Base-by-base conservation (phyloP, 1,284 basidiomycete species). In the Pyrrhoderma noxium region DNA sequence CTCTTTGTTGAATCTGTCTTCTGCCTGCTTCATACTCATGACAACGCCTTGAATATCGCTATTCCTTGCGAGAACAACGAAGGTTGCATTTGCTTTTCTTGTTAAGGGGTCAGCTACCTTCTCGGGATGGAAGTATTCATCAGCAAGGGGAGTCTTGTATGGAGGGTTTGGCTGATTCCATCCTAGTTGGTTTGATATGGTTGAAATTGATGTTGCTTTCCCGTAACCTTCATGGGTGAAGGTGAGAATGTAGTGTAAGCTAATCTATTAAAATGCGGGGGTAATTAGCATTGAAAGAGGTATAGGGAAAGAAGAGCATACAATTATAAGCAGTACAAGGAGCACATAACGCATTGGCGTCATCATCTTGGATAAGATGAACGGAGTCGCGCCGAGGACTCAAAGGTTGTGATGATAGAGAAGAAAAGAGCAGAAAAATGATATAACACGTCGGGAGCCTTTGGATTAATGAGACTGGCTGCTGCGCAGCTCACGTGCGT, bases 21-120 rank as follows among this genome's bases (percentile, higher is more conserved):
- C 86, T 66, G 85, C 75, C 64, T 88, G 85, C 64, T 84, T 85
- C 70, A 89, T 75, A 63, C 84, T 89, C 56, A 65, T 75, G 50
- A 86, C 68, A 55, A 92, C 79, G 2, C 82, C 82, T 58, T 76
- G 70, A 45, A 93, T 67, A 64, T 95, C 93, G 41, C 77, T 71
- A 63, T 94, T 94, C 27, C 92, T 77, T 13, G 89, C 89, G 69
- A 95, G 77, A 53, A 93, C 76, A 37, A 93, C 89, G 61, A 93
- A 89, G 2, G 80, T 82, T 19, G 92, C 92, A 63, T 92, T 93
- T 3, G 89, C 91, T 62, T 78, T 85, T 47, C 79, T 72, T 14
- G 66, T 69, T 25, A 68, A 69, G 0, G 65, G 64, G 36, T 66
- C 60, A 2, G 64, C 51, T 35, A 59, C 55, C 46, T 75, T 70